These are phyloP conservation scores for Royoungia palumana DNA, from an alignment of 768 basidiomycete genomes.

Conservation along the genomic window DNA sequence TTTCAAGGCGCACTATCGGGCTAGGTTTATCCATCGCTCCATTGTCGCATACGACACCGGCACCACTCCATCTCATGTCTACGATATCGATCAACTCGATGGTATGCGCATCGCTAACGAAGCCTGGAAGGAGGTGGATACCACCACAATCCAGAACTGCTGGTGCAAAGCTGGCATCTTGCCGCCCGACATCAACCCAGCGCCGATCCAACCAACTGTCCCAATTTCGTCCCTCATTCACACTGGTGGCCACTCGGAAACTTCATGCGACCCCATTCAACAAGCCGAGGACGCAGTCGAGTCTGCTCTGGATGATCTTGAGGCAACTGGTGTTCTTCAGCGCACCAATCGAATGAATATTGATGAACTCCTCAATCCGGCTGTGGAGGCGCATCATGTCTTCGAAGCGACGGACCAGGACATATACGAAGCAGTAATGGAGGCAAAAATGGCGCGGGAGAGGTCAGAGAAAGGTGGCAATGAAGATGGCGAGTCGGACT, in stretches of 20 bases:
- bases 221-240: not conserved
- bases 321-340: not conserved
- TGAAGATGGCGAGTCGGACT: no score
- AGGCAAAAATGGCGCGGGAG: no score
- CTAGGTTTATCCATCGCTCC: not conserved
- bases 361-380: not conserved
- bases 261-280: no score
- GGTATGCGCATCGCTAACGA: not conserved
- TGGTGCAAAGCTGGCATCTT: not conserved
- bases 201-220: no score
- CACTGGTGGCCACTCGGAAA: no score
- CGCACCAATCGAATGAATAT: not conserved
- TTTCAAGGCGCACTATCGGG: constrained; percentile 31
- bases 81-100: constrained; percentile 1
- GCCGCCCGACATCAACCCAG: not conserved
- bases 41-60: not conserved
- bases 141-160: not conserved
- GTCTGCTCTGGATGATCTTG: not conserved
- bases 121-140: constrained; percentile 7
- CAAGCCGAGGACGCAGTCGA: not conserved
- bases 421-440: no score
- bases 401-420: no score
- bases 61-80: not conserved
- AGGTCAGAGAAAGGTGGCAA: no score
- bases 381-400: not conserved